Conservation (phyloP, 106 monocot genomes). For the Triglochin maritima region DNA sequence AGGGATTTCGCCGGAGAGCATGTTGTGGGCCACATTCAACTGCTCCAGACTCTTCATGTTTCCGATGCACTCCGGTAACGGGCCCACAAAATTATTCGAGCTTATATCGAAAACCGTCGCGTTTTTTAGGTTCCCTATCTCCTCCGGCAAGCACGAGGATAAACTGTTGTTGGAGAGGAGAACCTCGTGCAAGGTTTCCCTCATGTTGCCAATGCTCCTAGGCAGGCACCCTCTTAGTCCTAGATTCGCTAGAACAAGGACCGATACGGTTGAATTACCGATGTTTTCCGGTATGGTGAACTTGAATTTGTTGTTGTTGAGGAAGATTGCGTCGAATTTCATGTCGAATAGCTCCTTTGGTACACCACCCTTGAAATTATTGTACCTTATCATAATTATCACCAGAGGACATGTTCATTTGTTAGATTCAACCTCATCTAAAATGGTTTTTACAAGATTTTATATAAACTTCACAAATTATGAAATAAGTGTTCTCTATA, state of each 20-base stretch:
- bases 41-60: slow-evolving; percentile 43
- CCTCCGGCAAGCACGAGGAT: slow-evolving; percentile 47
- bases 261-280: slow-evolving; percentile 1
- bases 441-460: background rate
- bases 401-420: no score
- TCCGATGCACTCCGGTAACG: slow-evolving; percentile 49
- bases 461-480: no score
- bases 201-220: background rate
- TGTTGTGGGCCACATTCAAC: slow-evolving; percentile 38
- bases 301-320: slow-evolving; percentile 9
- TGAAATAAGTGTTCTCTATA: no score
- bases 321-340: slow-evolving; percentile 8
- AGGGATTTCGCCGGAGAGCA: slow-evolving; percentile 48
- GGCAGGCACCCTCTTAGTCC: slow-evolving; percentile 2
- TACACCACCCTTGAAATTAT: background rate
- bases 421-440: background rate
- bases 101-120: slow-evolving; percentile 63
- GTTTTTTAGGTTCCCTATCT: slow-evolving; percentile 40
- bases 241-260: slow-evolving; percentile 5
- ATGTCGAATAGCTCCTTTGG: background rate
- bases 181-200: slow-evolving; percentile 3
- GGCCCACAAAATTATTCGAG: slow-evolving; percentile 43
- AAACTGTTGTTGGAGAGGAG: slow-evolving; percentile 14
- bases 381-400: background rate
- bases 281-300: slow-evolving; percentile 1